A percentile compares a stretch with the other conserved stretches of the same genome.
phyloP scores from a whole-genome alignment of 257 asterid genomes.

The Sherardia arvensis region DNA sequence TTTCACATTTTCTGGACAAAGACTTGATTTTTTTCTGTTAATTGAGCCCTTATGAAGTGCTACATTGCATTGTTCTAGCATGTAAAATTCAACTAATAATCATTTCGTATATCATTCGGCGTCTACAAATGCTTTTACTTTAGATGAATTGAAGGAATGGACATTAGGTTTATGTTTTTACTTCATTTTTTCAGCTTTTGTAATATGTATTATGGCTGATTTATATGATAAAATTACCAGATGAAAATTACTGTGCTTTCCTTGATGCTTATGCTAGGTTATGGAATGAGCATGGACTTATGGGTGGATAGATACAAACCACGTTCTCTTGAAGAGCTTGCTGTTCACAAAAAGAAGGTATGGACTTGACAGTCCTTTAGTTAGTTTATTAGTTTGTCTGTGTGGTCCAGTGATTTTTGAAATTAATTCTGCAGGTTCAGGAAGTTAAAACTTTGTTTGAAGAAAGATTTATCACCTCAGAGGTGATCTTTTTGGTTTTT shows the following conservation, averaged over 20 bases:
- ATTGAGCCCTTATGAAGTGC: background rate
- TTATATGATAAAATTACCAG: background rate
- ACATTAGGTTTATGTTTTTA: background rate
- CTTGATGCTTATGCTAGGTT: conserved; percentile 29
- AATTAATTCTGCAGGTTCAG: conserved; percentile 56
- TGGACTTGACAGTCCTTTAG: background rate
- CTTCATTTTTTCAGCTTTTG: background rate
- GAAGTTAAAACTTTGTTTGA: conserved; percentile 81
- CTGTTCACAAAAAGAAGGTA: conserved; percentile 94
- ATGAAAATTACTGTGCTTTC: background rate
- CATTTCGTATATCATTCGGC: background rate
- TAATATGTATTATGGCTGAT: background rate
- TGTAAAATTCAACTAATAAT: background rate
- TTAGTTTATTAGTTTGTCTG: conserved; percentile 2
- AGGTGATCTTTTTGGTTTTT: conserved; percentile 26
- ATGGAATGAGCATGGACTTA: conserved; percentile 34
- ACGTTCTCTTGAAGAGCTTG: conserved; percentile 60
- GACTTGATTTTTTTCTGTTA: background rate
- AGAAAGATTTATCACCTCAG: conserved; percentile 43
- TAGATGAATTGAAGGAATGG: background rate
- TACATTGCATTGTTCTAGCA: background rate
- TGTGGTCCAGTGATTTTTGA: conserved; percentile 9
- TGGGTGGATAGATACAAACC: conserved; percentile 82
- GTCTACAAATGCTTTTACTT: background rate
- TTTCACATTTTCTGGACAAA: background rate